These are phyloP conservation scores for Lolium rigidum DNA, from an alignment of 176 grass and related monocot genomes.

Conservation along the genomic window DNA sequence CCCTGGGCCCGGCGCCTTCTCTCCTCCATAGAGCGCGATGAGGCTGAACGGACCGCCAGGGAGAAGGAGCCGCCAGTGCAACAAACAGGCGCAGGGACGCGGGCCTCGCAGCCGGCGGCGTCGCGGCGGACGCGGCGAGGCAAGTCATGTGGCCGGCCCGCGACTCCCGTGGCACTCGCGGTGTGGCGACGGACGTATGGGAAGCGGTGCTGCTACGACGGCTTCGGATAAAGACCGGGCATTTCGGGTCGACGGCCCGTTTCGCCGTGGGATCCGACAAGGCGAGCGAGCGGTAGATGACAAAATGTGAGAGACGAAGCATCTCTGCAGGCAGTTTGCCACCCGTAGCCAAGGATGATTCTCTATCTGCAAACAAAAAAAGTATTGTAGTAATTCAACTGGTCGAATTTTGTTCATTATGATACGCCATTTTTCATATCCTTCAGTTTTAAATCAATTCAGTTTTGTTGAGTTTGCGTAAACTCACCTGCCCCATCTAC, in stretches of 20 bases:
- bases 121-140: constrained; percentile 27
- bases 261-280: background rate
- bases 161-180: background rate
- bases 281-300: constrained; percentile 17
- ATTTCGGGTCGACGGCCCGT: constrained; percentile 17
- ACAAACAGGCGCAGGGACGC: background rate
- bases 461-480: too few relatives aligned
- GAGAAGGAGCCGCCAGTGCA: background rate
- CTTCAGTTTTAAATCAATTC: background rate
- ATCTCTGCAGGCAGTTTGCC: constrained; percentile 36
- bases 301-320: constrained; percentile 18
- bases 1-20: background rate
- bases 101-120: background rate
- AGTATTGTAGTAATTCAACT: background rate
- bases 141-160: constrained; percentile 44
- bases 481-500: too few relatives aligned
- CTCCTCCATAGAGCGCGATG: background rate
- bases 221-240: constrained; percentile 44
- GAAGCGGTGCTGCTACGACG: background rate
- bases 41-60: background rate
- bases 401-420: too few relatives aligned
- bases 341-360: background rate
- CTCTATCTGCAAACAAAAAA: background rate
- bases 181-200: background rate
- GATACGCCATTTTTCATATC: background rate